A percentile compares a stretch with the other conserved stretches of the same genome.
These are phyloP conservation scores for Begonia peltatifolia DNA, from an alignment of 306 rosid genomes.

Conservation along the genomic window DNA sequence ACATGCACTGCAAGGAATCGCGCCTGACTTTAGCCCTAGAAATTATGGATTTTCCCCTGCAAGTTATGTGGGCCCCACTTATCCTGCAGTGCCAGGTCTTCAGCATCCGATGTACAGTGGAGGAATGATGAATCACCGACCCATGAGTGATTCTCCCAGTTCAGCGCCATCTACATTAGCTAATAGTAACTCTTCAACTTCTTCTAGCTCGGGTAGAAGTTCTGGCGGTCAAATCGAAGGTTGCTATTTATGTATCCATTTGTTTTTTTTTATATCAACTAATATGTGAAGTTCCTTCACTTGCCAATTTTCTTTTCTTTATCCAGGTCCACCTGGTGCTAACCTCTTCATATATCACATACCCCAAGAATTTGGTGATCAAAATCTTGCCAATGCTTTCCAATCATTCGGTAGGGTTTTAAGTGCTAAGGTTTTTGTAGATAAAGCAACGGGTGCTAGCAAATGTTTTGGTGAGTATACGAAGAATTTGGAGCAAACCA, in stretches of 20 bases:
- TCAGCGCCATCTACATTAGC: conserved; percentile 50
- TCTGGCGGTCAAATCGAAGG: conserved; percentile 87
- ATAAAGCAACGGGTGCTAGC: conserved; percentile 96
- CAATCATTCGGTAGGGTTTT: conserved; percentile 83
- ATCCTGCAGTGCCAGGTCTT: conserved; percentile 68
- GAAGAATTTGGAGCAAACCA: conserved; percentile 13
- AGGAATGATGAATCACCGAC: conserved; percentile 71
- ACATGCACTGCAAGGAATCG: conserved; percentile 44
- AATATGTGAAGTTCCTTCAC: background rate
- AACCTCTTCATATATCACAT: conserved; percentile 96
- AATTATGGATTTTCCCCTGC: conserved; percentile 60
- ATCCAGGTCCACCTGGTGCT: conserved; percentile 92
- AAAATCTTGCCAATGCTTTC: conserved; percentile 76
- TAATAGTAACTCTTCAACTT: conserved; percentile 34
- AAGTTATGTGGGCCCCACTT: conserved; percentile 56
- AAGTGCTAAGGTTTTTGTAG: conserved; percentile 95
- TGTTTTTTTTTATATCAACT: conserved; percentile 1
- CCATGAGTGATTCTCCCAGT: conserved; percentile 52
- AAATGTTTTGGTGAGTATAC: conserved; percentile 85
- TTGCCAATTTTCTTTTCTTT: background rate
- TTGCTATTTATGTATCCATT: conserved; percentile 18
- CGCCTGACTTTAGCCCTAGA: conserved; percentile 61
- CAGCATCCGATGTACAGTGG: conserved; percentile 81
- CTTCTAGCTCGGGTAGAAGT: conserved; percentile 50
- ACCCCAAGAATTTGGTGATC: conserved; percentile 96